Percentiles rank a stretch among this genome's conserved stretches.
Evolutionary conservation across 2,329 filamentous ascomycete species (phyloP).

Genomic region (Ceratocystis smalleyi): DNA sequence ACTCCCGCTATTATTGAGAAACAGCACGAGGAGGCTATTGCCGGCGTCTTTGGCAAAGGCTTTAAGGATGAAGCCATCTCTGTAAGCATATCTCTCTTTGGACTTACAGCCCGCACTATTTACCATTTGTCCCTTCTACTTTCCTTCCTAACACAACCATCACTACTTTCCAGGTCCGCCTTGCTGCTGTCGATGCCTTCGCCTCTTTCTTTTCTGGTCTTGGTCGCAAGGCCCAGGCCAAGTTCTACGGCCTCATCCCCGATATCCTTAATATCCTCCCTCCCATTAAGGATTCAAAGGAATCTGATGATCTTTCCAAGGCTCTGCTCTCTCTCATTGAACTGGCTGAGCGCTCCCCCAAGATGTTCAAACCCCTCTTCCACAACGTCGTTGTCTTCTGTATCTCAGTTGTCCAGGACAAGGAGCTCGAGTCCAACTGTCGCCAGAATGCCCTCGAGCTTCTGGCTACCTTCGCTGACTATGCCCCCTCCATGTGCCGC

Average conservation of each 20-base stretch:
- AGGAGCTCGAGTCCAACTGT: conserved; percentile 77
- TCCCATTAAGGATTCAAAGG: conserved; percentile 78
- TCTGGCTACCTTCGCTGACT: conserved; percentile 96
- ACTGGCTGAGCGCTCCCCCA: conserved; percentile 80
- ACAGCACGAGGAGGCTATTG: conserved; percentile 82
- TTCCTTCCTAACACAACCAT: not conserved
- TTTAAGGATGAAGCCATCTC: conserved; percentile 78
- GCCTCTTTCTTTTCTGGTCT: conserved; percentile 89
- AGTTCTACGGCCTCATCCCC: conserved; percentile 75
- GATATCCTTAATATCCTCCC: conserved; percentile 89
- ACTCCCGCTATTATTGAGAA: conserved; percentile 92
- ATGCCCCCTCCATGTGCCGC: conserved; percentile 82
- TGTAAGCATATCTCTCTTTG: conserved; percentile 32
- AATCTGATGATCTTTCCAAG: conserved; percentile 82
- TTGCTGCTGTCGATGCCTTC: conserved; percentile 93
- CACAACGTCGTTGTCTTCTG: conserved; percentile 83
- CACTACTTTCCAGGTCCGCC: conserved; percentile 47
- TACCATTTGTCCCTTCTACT: not conserved
- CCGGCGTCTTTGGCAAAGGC: conserved; percentile 74
- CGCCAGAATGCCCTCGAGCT: conserved; percentile 91
- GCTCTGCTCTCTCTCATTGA: conserved; percentile 86
- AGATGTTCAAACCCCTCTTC: conserved; percentile 96
- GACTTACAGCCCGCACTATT: not conserved
- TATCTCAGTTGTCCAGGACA: conserved; percentile 86
- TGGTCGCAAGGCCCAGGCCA: conserved; percentile 70